phyloP scores from a whole-genome alignment of 371 early-diverging fungal genomes.

The Rhizopus microsporus region DNA sequence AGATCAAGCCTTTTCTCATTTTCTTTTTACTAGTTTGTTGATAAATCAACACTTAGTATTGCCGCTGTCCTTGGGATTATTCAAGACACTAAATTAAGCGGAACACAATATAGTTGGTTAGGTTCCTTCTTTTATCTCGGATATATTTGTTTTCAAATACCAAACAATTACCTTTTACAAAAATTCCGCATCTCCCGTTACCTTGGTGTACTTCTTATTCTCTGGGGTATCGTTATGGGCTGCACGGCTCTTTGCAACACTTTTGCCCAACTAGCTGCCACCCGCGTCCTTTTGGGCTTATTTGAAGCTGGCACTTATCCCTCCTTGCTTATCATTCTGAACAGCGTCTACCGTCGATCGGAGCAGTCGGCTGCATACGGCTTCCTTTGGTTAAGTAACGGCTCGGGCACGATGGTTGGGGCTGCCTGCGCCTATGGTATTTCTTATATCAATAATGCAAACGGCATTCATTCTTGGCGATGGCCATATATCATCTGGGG shows the following conservation, averaged over 20 bases:
- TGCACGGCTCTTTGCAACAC: constrained; percentile 19
- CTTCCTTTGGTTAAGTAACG: constrained; percentile 44
- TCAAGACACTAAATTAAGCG: constrained; percentile 25
- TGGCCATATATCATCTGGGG: constrained; percentile 36
- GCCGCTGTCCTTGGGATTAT: constrained; percentile 35
- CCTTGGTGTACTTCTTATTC: constrained; percentile 23
- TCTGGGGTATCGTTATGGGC: constrained; percentile 25
- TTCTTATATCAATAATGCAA: constrained; percentile 20
- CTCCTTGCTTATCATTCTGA: constrained; percentile 25
- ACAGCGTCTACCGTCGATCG: constrained; percentile 28
- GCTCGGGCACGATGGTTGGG: constrained; percentile 24
- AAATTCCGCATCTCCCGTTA: constrained; percentile 33
- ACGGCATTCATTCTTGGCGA: constrained; percentile 22
- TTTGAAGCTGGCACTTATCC: constrained; percentile 41
- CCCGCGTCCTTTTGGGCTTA: constrained; percentile 32
- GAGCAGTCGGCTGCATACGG: constrained; percentile 34
- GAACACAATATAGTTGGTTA: constrained; percentile 28
- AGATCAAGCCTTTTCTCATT: neutral
- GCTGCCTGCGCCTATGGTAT: constrained; percentile 24
- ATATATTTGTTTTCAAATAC: constrained; percentile 38
- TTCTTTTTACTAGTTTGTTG: constrained; percentile 27
- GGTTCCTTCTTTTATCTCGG: constrained; percentile 43
- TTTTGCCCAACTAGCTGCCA: constrained; percentile 30
- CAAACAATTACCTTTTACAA: constrained; percentile 38
- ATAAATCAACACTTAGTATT: constrained; percentile 36